Conservation (phyloP, 2,329 filamentous ascomycete species). For the Leptographium flavum region DNA sequence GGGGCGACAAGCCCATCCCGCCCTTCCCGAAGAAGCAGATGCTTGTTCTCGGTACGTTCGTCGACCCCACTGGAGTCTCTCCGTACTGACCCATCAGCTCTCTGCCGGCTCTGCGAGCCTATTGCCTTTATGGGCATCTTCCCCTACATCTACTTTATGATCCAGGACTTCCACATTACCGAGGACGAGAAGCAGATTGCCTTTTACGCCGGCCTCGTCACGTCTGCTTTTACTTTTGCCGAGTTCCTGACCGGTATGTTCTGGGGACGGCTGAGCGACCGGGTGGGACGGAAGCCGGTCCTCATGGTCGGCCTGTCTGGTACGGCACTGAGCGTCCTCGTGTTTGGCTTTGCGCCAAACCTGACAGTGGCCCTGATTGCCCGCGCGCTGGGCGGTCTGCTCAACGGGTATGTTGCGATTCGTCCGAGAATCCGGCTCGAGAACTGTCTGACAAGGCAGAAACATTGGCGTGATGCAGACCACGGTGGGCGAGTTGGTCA, state of each 20-base stretch:
- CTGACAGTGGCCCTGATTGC: constrained; percentile 73
- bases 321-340: constrained; percentile 80
- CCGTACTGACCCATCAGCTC: constrained; percentile 34
- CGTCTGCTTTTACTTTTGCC: constrained; percentile 87
- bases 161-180: constrained; percentile 78
- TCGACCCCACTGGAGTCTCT: neutral
- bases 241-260: constrained; percentile 87
- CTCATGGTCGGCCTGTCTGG: constrained; percentile 79
- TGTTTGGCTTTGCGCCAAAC: constrained; percentile 81
- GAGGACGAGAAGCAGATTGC: constrained; percentile 67
- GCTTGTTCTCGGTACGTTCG: constrained; percentile 21
- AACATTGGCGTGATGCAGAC: constrained; percentile 95
- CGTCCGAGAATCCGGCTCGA: constrained; percentile 4
- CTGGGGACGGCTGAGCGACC: constrained; percentile 88
- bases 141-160: constrained; percentile 97
- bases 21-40: constrained; percentile 23
- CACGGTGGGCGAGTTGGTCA: constrained; percentile 86
- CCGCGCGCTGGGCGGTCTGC: constrained; percentile 72
- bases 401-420: constrained; percentile 62
- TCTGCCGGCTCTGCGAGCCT: constrained; percentile 93
- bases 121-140: constrained; percentile 99
- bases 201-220: constrained; percentile 90
- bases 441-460: constrained; percentile 24
- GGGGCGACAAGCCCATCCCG: constrained; percentile 10
- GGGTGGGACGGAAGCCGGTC: constrained; percentile 82